Evolutionary conservation across 441 rosid genomes (phyloP), one percentile per base, ranked within the genome.

Genomic region (Theobroma grandiflorum): DNA sequence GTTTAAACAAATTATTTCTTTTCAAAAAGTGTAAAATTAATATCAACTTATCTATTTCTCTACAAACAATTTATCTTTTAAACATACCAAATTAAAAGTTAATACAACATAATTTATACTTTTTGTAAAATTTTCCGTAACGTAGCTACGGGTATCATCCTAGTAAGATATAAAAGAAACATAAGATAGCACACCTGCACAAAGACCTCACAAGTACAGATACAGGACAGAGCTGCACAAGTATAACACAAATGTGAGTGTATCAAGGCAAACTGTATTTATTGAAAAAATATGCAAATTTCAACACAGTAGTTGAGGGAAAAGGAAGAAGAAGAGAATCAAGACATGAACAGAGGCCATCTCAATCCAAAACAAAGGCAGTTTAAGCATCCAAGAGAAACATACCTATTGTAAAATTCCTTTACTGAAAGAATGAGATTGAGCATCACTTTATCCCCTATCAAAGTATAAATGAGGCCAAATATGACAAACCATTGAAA

Each of bases 401-500:
- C 88, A 65, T 69, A 97, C 99, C 98, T 94, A 78, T 75, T 68
- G 82, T 88, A 91, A 78, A 90, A 91, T 81, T 89, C 94, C 84
- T 89, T 94, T 82, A 88, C 89, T 15, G 97, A 80, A 33, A 94
- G 88, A 84, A 95, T 74, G 83, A 97, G 95, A 83, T 92, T 92
- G 81, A 94, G 67, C 93, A 96, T 84, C 74, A 94, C 99, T 45
- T 89, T 91, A 85, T 94, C 95, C 72, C 95, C 99, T 66, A 97
- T 88, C 84, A 94, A 90, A 68, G 91, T 87, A 79, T 94, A 97
- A 75, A 96, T 67, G 75, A 94, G 86, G 61, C 92, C 98, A 68
- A 93, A 96, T 87, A 98, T 89, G 81, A 97, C 96, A 88, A 88
- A 90, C 99, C 99, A 97, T 75, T 99, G 97, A 72, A 94, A 84